These are phyloP conservation scores for Edaphochlamys debaryana DNA, from an alignment of 139 green algal species.

Conservation along the genomic window DNA sequence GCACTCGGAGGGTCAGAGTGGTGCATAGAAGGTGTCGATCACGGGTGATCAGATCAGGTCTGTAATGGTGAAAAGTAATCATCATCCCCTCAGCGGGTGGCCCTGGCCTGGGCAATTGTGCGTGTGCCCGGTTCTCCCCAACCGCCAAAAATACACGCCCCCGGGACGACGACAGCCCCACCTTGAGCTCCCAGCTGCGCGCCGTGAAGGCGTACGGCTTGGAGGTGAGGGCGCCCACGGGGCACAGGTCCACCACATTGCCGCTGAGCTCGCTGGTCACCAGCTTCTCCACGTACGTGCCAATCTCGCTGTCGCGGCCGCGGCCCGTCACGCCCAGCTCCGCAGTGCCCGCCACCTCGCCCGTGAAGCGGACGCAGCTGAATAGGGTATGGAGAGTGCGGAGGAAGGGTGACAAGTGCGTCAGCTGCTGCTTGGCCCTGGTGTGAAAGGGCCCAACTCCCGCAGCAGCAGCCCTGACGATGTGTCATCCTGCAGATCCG, in stretches of 20 bases:
- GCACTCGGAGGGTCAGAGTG: slow-evolving; percentile 60
- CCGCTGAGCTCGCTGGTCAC: slow-evolving; percentile 92
- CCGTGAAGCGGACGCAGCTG: slow-evolving; percentile 96
- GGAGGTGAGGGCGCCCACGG: slow-evolving; percentile 95
- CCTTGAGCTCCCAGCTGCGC: slow-evolving; percentile 96
- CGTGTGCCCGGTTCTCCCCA: too few species aligned
- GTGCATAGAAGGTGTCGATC: slow-evolving; percentile 59
- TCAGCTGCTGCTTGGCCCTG: not conserved
- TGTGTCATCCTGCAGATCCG: too few species aligned
- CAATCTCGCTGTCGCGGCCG: slow-evolving; percentile 90
- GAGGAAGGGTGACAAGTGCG: too few species aligned
- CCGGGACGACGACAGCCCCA: too few species aligned
- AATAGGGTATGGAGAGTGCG: not conserved
- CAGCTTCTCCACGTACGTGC: slow-evolving; percentile 96
- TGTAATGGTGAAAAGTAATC: slow-evolving; percentile 37
- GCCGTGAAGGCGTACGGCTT: slow-evolving; percentile 98
- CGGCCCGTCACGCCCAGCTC: slow-evolving; percentile 96
- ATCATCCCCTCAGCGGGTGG: not conserved
- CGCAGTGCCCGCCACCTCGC: slow-evolving; percentile 94
- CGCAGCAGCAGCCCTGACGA: too few species aligned
- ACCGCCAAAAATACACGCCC: too few species aligned
- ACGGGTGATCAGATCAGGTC: slow-evolving; percentile 60
- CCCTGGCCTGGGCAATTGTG: too few species aligned
- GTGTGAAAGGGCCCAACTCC: too few species aligned
- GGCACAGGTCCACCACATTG: slow-evolving; percentile 99